Conservation (phyloP, 148 eudicot species). For the Spergularia bocconei region DNA sequence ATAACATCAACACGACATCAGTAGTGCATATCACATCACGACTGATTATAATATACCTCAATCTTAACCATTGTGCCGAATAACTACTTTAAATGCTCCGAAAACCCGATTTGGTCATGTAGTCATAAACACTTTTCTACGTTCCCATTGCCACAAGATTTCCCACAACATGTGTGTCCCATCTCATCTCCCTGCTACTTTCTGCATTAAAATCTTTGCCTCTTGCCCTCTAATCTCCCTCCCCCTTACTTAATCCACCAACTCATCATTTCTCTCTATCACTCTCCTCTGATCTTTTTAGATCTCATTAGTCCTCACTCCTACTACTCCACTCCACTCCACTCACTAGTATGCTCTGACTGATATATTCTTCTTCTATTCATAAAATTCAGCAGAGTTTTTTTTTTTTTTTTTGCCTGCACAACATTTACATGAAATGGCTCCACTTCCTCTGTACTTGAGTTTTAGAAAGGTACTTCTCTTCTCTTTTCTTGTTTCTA, state of each 20-base stretch:
- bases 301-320: conserved; percentile 1
- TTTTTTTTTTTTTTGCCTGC: neutral
- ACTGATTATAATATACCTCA: no score
- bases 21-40: no score
- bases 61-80: no score
- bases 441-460: conserved; percentile 43
- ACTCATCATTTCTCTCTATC: neutral
- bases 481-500: conserved; percentile 18
- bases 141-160: neutral
- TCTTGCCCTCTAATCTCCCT: conserved; percentile 16
- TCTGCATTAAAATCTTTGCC: conserved; percentile 35
- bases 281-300: neutral
- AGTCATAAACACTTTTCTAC: neutral
- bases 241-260: conserved; percentile 11
- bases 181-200: conserved; percentile 12
- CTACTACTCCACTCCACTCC: neutral
- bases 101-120: no score
- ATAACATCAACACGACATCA: no score
- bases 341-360: no score
- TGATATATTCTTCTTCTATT: neutral
- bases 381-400: neutral
- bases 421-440: conserved; percentile 27
- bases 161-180: conserved; percentile 31
- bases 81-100: no score
- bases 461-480: conserved; percentile 36